A percentile compares a stretch with the other conserved stretches of the same genome.
Conservation (phyloP, 1,284 basidiomycete genomes). For the Ustilago vetiveriae region DNA sequence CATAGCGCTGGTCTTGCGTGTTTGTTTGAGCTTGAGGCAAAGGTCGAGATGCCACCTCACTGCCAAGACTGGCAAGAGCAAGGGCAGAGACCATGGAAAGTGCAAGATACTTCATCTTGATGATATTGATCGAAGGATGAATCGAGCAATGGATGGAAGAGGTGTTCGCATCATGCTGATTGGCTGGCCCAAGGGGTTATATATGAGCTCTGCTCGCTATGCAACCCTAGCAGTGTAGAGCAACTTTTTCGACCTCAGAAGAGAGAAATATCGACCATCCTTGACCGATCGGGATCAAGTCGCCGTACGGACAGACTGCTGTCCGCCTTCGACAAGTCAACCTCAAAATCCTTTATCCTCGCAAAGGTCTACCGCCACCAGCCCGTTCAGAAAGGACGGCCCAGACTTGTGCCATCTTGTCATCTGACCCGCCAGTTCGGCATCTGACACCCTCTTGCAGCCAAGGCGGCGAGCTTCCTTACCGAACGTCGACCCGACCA, state of each 20-base stretch:
- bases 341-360: too few relatives aligned
- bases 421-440: background rate
- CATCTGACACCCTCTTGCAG: background rate
- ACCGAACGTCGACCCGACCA: background rate
- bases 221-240: too few relatives aligned
- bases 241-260: too few relatives aligned
- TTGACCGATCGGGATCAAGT: too few relatives aligned
- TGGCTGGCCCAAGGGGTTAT: too few relatives aligned
- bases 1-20: slow-evolving; percentile 1
- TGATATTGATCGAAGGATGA: background rate
- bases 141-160: background rate
- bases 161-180: too few relatives aligned
- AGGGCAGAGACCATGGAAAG: slow-evolving; percentile 14
- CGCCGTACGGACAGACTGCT: too few relatives aligned
- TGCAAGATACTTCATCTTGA: slow-evolving; percentile 18
- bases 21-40: slow-evolving; percentile 11
- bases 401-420: background rate
- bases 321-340: too few relatives aligned
- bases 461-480: background rate
- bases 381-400: too few relatives aligned
- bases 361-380: too few relatives aligned
- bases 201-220: too few relatives aligned
- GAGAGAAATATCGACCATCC: too few relatives aligned
- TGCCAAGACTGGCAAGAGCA: slow-evolving; percentile 22
- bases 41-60: slow-evolving; percentile 1